Evolutionary conservation across 1,139 yeast species (phyloP).

Genomic region (Lodderomyces beijingensis): DNA sequence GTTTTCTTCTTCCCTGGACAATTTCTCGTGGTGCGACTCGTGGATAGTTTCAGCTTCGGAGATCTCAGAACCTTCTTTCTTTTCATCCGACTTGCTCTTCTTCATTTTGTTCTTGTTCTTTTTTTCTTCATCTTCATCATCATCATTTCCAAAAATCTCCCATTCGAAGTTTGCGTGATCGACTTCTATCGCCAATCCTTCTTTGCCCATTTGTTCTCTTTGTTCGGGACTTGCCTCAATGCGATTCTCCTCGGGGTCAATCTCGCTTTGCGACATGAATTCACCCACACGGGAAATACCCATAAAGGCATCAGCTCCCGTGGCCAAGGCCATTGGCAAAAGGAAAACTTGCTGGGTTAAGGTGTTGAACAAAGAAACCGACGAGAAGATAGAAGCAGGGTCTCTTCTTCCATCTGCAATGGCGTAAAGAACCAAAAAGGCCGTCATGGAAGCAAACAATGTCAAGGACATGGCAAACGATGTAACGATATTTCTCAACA

Average conservation of each 20-base stretch:
- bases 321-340: conserved; percentile 67
- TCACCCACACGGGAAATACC: conserved; percentile 59
- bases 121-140: conserved; percentile 12
- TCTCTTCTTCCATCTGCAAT: conserved; percentile 38
- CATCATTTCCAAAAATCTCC: conserved; percentile 45
- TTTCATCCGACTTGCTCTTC: conserved; percentile 3
- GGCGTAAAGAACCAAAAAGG: conserved; percentile 68
- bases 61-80: conserved; percentile 7
- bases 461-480: conserved; percentile 61
- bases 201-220: conserved; percentile 18
- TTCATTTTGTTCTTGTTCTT: conserved; percentile 9
- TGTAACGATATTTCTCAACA: conserved; percentile 53
- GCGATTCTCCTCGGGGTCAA: conserved; percentile 13
- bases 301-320: conserved; percentile 65
- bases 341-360: conserved; percentile 50
- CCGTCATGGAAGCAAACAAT: conserved; percentile 61
- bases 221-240: conserved; percentile 23
- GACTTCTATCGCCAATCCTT: conserved; percentile 40
- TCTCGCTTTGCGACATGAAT: conserved; percentile 36
- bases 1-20: conserved; percentile 6
- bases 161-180: conserved; percentile 60
- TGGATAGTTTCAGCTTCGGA: conserved; percentile 1
- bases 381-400: conserved; percentile 76
- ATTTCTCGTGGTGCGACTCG: conserved; percentile 6
- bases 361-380: conserved; percentile 69